Evolutionary conservation across 805 yeast species (phyloP), one percentile per base, ranked within the genome.

Genomic region (Ascoidea tarda): DNA sequence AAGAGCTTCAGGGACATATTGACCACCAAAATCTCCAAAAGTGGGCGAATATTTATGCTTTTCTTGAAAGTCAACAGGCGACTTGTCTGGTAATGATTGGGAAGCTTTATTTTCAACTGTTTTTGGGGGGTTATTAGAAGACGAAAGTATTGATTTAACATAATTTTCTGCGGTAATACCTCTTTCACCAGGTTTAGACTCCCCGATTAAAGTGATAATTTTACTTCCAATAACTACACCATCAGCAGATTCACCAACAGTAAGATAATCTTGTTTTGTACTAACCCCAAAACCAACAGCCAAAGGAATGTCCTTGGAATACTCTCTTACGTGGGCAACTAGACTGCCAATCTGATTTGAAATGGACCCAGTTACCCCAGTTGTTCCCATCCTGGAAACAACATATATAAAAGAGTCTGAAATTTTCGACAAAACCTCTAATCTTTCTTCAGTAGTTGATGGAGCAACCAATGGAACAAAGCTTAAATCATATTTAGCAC

Each of bases 281-380:
- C 93, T 81, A 52, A 93, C 95, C 67, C 99, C 99, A 61, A 93
- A 93, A 1, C 99, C 99, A 49, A 93, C 96, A 32, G 97, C 97
- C 56, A 90, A 66, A 44, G 96, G 96, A 46, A 78, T 83, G 51
- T 81, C 83, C 28, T 81, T 81, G n/a, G 95, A 76, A 62, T 78
- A 75, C 55, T 77, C 74, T 65, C 95, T 79, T 16, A 93, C 95
- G 59, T 88, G 80, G 33, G 73, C 71, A 59, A 93, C 80, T 57
- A 93, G 75, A 47, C 72, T 78, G 32, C 80, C 78, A 53, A 91
- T 77, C 57, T 82, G 82, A 5, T 71, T 61, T 49, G 80, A 74
- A 47, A 95, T 79, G 28, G 75, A 71, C 16, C 83, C 77, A 28
- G 81, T 71, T 45, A 95, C 91, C 65, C 99, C 99, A 33, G 99